These are phyloP conservation scores for Lichina pygmaea DNA, from an alignment of 495 filamentous ascomycete genomes.

Conservation along the genomic window DNA sequence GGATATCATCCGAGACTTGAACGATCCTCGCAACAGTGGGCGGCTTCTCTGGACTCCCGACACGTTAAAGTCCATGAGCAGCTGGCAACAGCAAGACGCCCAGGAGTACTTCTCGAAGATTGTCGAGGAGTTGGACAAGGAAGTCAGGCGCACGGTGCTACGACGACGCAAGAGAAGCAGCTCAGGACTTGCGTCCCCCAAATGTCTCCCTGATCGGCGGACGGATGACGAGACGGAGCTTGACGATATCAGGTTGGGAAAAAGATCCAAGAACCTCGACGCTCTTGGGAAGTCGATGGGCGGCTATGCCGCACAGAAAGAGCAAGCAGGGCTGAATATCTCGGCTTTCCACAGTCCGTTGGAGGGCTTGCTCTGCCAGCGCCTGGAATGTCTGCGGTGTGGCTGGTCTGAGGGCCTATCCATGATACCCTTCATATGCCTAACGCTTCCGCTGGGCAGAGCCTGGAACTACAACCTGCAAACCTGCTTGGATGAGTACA, in stretches of 20 bases:
- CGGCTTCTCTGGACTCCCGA: conserved; percentile 49
- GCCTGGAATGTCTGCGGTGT: conserved; percentile 69
- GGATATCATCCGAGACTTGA: conserved; percentile 37
- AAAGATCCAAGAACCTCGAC: no score
- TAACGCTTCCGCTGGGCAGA: conserved; percentile 53
- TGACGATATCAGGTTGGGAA: no score
- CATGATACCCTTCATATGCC: conserved; percentile 76
- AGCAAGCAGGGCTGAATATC: conserved; percentile 16
- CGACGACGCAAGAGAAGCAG: no score
- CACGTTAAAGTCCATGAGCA: conserved; percentile 64
- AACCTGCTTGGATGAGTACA: conserved; percentile 65
- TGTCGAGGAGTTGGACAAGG: conserved; percentile 47
- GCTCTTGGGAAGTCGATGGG: neutral
- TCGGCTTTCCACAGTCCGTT: conserved; percentile 31
- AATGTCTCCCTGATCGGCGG: no score
- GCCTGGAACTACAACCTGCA: conserved; percentile 32
- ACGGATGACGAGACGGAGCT: no score
- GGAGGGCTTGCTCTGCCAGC: conserved; percentile 67
- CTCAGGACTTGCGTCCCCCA: no score
- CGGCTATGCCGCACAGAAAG: neutral
- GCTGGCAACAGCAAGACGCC: conserved; percentile 91
- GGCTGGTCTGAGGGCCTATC: conserved; percentile 67
- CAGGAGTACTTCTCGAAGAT: conserved; percentile 93
- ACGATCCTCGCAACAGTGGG: conserved; percentile 36
- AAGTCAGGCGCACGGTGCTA: no score